Evolutionary conservation across 202 grass and related monocot genomes (phyloP), one percentile per base, ranked within the genome.

Genomic region (Carex arenaria): DNA sequence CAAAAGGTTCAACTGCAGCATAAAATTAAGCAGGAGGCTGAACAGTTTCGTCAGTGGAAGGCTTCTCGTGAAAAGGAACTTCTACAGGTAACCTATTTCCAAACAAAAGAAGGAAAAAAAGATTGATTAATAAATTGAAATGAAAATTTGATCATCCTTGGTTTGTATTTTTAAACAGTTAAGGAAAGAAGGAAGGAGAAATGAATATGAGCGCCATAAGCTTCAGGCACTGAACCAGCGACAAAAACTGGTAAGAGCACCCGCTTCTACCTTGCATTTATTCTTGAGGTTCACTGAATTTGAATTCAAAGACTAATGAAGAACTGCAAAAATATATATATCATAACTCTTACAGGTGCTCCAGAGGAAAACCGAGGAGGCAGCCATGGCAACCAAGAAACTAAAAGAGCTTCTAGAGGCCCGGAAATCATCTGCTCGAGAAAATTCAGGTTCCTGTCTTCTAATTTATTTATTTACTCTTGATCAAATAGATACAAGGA

Each of bases 1-100:
- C 96, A 99, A 85, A 99, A 99, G 89, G 96, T 99, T 84, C 96
- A 99, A 88, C 80, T 99, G 85, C 93, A 94, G 79, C 89, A 99
- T 80, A 99, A 94, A 86, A 99, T 99, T 80, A 99, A 99, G 88
- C 96, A 99, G 90, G 96, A 99, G 85, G 89, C 93, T 64, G 96
- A 99, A 88, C 96, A 94, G 38, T 99, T 99, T 84, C 88, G 96
- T 65, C 96, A 91, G 76, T 99, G 93, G 96, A 99, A 99, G 81
- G 93, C 96, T 92, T 87, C 90, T 70, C 96, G 96, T 77, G 96
- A 99, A 86, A 99, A 99, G 84, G 96, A 99, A 90, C 93, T 99
- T 82, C 84, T 95, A 55, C 96, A 98, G 91, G 95, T 95, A 89
- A 53, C 14, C 45, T 72, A 78, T 74, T 78, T 71, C 64, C 13